phyloP scores from a whole-genome alignment of 768 basidiomycete species.

The Tubosaeta brunneosetosa region DNA sequence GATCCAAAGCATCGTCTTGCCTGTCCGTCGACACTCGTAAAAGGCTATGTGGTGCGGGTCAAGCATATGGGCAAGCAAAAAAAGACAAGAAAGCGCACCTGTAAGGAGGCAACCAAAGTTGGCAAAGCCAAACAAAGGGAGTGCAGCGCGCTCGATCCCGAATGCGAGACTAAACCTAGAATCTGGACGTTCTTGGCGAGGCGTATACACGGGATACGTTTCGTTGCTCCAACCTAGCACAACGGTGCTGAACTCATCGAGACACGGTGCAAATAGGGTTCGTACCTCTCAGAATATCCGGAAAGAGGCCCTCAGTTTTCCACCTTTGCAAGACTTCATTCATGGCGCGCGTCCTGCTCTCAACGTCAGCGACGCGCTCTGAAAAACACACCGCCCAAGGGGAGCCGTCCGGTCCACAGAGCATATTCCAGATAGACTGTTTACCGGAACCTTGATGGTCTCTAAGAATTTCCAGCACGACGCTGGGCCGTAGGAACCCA shows the following conservation, averaged over 20 bases:
- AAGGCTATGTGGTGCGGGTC: conserved; percentile 24
- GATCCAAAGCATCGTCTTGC: conserved; percentile 34
- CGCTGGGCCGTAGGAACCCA: conserved; percentile 17
- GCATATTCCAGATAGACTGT: conserved; percentile 16
- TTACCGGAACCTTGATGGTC: conserved; percentile 3
- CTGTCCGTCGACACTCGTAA: conserved; percentile 28
- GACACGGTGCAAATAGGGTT: neutral
- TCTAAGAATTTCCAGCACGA: conserved; percentile 11
- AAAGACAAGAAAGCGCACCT: conserved; percentile 19
- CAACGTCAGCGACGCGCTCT: conserved; percentile 10
- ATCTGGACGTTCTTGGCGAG: conserved; percentile 6
- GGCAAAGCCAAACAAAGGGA: conserved; percentile 42
- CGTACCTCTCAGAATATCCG: conserved; percentile 21
- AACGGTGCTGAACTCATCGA: neutral
- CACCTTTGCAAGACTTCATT: conserved; percentile 11
- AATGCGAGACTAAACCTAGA: conserved; percentile 25
- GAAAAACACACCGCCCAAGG: conserved; percentile 22
- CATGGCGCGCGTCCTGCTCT: conserved; percentile 14
- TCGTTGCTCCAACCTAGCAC: conserved; percentile 22
- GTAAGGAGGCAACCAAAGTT: conserved; percentile 43
- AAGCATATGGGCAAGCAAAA: neutral
- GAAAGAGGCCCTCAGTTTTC: conserved; percentile 14
- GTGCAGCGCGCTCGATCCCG: conserved; percentile 39
- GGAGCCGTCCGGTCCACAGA: conserved; percentile 9
- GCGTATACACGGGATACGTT: conserved; percentile 23